Percentiles rank a stretch among this genome's conserved stretches.
Conservation (phyloP, 164 flowering plant genomes). For the Pachysandra terminalis region DNA sequence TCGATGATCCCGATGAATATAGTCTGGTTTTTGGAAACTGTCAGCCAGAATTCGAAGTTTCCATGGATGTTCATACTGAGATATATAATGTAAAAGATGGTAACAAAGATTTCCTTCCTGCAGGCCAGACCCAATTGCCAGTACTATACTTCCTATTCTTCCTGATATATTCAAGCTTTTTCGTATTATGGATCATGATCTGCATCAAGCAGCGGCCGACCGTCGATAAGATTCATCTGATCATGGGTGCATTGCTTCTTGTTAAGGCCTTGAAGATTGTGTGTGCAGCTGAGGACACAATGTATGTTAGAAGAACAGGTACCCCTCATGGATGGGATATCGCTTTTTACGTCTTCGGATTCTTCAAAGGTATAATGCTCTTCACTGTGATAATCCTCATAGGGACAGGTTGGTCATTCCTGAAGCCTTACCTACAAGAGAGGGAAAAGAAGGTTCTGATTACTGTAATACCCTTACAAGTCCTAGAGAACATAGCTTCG, state of each 20-base stretch:
- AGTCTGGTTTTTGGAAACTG: constrained; percentile 42
- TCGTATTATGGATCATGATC: constrained; percentile 20
- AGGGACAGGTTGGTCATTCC: constrained; percentile 46
- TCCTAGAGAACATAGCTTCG: constrained; percentile 36
- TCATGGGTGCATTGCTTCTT: constrained; percentile 36
- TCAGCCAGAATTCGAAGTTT: constrained; percentile 31
- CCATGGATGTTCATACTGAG: constrained; percentile 36
- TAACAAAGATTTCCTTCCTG: constrained; percentile 29
- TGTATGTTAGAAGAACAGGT: constrained; percentile 29
- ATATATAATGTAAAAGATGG: constrained; percentile 33
- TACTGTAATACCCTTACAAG: constrained; percentile 40
- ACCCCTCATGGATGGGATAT: constrained; percentile 46
- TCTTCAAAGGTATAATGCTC: constrained; percentile 35
- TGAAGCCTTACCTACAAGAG: constrained; percentile 43
- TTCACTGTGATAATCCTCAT: constrained; percentile 44
- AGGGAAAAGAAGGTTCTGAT: constrained; percentile 37
- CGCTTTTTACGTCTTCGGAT: constrained; percentile 34
- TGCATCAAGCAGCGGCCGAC: constrained; percentile 24
- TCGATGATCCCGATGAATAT: constrained; percentile 33
- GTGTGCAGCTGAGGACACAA: constrained; percentile 37
- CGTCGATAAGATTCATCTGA: constrained; percentile 31
- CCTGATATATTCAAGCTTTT: constrained; percentile 15
- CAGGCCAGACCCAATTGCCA: constrained; percentile 31
- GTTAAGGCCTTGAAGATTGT: constrained; percentile 33
- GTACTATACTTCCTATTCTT: constrained; percentile 25